Evolutionary conservation across 2,329 filamentous ascomycete genomes (phyloP).

Genomic region (Celoporthe dispersa): DNA sequence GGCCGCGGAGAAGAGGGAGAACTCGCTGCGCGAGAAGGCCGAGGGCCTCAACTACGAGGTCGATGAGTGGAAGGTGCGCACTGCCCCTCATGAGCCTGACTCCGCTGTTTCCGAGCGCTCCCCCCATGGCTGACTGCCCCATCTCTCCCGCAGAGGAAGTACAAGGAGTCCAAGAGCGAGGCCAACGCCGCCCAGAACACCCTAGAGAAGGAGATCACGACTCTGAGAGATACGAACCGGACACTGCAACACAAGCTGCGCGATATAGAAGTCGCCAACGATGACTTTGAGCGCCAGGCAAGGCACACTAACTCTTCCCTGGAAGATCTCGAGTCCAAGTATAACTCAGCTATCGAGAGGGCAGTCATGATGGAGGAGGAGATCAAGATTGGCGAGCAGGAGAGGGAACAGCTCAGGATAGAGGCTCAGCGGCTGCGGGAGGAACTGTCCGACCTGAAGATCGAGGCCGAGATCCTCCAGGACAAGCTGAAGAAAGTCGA

Average conservation of each 20-base stretch:
- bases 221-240: constrained; percentile 81
- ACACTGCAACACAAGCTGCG: constrained; percentile 81
- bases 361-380: constrained; percentile 95
- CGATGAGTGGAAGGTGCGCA: constrained; percentile 93
- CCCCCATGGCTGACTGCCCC: constrained; percentile 32
- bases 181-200: constrained; percentile 81
- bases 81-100: constrained; percentile 6
- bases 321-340: constrained; percentile 96
- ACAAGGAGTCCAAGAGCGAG: constrained; percentile 92
- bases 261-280: constrained; percentile 96
- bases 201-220: constrained; percentile 95
- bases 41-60: constrained; percentile 86
- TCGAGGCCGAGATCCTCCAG: constrained; percentile 91
- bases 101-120: neutral
- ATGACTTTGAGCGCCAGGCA: constrained; percentile 96
- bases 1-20: constrained; percentile 90
- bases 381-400: constrained; percentile 87
- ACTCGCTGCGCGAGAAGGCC: constrained; percentile 82
- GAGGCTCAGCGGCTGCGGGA: constrained; percentile 88
- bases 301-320: constrained; percentile 94
- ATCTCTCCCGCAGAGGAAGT: constrained; percentile 72
- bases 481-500: constrained; percentile 83
- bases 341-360: constrained; percentile 91
- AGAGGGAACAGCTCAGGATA: constrained; percentile 86
- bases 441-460: constrained; percentile 89